A percentile compares a stretch with the other conserved stretches of the same genome.
These are phyloP conservation scores for Carnegiea gigantea DNA, from an alignment of 179 eudicot genomes.

Conservation along the genomic window DNA sequence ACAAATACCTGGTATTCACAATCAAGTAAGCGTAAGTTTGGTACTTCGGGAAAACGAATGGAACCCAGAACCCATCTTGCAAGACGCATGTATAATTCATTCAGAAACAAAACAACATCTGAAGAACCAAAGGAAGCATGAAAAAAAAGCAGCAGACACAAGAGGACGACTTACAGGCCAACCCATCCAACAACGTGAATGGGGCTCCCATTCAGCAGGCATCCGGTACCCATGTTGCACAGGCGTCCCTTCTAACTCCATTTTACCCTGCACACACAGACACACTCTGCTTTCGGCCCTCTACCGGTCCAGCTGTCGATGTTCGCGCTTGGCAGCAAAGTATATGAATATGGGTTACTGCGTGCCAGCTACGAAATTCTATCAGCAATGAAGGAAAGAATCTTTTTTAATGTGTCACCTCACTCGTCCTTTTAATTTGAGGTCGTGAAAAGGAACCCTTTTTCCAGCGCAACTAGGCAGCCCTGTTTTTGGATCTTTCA, in stretches of 20 bases:
- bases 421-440: neutral
- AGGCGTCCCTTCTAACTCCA: conserved; percentile 64
- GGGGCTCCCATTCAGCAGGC: conserved; percentile 92
- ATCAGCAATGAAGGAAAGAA: no score
- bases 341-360: no score
- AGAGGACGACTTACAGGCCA: conserved; percentile 61
- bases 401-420: no score
- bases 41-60: neutral
- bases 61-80: conserved; percentile 8
- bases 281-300: no score
- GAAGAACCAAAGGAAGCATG: neutral
- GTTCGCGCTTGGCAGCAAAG: no score
- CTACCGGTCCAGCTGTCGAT: no score
- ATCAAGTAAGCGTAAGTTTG: neutral
- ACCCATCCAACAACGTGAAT: conserved; percentile 77
- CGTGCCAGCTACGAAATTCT: no score
- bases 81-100: neutral
- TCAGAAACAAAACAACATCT: neutral
- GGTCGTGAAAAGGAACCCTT: no score
- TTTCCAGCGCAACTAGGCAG: no score
- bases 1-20: neutral
- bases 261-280: conserved; percentile 8
- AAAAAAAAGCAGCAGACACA: neutral
- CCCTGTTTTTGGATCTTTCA: no score
- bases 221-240: conserved; percentile 49